Conservation (phyloP, 345 rosid genomes). For the Eutrema heterophyllum region DNA sequence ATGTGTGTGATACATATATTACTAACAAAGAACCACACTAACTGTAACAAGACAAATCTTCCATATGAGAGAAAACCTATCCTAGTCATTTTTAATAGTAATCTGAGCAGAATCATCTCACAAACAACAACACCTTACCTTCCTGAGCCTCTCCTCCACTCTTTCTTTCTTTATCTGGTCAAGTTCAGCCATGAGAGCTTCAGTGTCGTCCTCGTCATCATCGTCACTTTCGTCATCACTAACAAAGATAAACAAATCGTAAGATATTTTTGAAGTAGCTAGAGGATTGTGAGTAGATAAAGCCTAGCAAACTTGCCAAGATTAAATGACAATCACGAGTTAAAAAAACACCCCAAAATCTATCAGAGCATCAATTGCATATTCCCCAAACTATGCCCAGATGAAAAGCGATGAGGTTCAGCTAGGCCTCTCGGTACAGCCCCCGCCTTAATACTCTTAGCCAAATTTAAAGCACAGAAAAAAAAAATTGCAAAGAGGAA, state of each 20-base stretch:
- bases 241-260: conserved; percentile 13
- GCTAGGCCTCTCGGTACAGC: neutral
- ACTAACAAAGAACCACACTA: neutral
- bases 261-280: neutral
- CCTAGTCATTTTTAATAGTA: neutral
- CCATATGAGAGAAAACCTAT: neutral
- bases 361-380: neutral
- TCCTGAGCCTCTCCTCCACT: conserved; percentile 79
- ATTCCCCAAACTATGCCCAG: neutral
- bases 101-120: neutral
- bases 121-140: conserved; percentile 40
- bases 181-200: conserved; percentile 94
- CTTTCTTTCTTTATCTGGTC: conserved; percentile 93
- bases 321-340: neutral
- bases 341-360: neutral
- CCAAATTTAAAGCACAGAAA: neutral
- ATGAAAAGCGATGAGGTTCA: conserved; percentile 7
- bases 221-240: conserved; percentile 53
- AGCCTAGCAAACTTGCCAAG: neutral
- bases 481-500: neutral
- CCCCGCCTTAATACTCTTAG: neutral
- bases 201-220: conserved; percentile 78
- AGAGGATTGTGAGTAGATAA: neutral
- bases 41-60: neutral
- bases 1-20: neutral